A percentile compares a stretch with the other conserved stretches of the same genome.
These are phyloP conservation scores for Globisporangium nunn DNA, from an alignment of 352 stramenopile genomes.

Conservation along the genomic window DNA sequence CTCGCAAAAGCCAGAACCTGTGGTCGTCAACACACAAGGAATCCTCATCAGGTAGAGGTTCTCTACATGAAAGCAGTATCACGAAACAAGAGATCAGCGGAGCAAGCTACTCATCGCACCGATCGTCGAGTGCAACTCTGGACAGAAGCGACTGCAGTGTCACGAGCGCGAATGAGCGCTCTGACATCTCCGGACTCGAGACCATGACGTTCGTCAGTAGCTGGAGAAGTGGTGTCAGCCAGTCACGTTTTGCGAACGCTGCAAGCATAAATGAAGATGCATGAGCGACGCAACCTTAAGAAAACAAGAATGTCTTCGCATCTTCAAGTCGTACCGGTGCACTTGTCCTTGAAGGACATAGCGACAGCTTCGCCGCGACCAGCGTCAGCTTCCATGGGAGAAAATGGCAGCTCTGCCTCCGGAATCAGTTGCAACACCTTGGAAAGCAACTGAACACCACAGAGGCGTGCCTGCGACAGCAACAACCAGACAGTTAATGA, in stretches of 20 bases:
- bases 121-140: conserved; percentile 23
- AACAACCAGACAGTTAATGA: neutral
- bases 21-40: neutral
- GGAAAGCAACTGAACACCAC: conserved; percentile 5
- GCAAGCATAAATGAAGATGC: neutral
- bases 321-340: conserved; percentile 1
- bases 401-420: neutral
- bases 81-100: neutral
- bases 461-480: conserved; percentile 1
- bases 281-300: neutral
- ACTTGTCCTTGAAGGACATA: conserved; percentile 7
- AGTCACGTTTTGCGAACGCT: conserved; percentile 40
- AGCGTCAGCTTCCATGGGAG: neutral
- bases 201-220: conserved; percentile 69
- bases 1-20: conserved; percentile 45
- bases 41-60: neutral
- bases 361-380: neutral
- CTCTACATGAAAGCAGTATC: neutral
- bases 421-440: conserved; percentile 2
- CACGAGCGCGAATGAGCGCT: conserved; percentile 30
- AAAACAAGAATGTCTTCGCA: neutral
- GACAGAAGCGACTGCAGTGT: conserved; percentile 32
- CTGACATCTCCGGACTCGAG: conserved; percentile 33
- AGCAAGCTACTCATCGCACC: conserved; percentile 16
- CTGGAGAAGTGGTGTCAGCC: conserved; percentile 51